Evolutionary conservation across 1,284 basidiomycete species (phyloP), one percentile per base, ranked within the genome.

Genomic region (Schizophyllum amplum): DNA sequence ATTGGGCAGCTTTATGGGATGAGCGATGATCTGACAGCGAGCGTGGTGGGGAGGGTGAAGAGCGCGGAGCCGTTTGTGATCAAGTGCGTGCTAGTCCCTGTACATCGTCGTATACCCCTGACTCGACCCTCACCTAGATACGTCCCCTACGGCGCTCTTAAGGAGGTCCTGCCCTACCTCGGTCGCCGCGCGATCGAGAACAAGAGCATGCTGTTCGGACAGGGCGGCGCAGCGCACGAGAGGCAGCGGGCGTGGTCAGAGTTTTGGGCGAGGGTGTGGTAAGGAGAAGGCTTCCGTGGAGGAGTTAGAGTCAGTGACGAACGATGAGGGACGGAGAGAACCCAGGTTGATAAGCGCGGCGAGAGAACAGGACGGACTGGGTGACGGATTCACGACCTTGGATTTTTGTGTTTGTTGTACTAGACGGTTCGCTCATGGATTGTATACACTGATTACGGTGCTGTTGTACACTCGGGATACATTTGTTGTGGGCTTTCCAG

Each of bases 1-100:
- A 77, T 96, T 61, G 93, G 83, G 1, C 94, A 97, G 72, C 72
- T 97, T 20, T 94, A 88, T 65, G 94, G 93, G 87, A 64, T 57
- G 81, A n/a, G 83, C 57, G 92, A 94, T 66, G 82, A 85, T 54
- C 72, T 97, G 56, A 91, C 90, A 4, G 78, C 89, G 62, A 77
- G 81, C 60, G 75, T 95, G 25, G 83, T 84, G 5, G 70, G 73
- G 7, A 77, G 76, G 49, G 85, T 84, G 21, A 75, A 73, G 52
- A 76, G 82, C 4, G 68, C 71, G 4, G 73, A 81, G 13, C 92
- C 92, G 0, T 81, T 91, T 58, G 83, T 90, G 1, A 78, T 92
- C 71, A 94, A 94, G 78, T 85, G 60, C n/a, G n/a, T n/a, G n/a
- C 62, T 76, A 76, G 59, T 75, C 73, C 2, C 69, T 78, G 0